phyloP scores from a whole-genome alignment of 2,329 filamentous ascomycete genomes.

The Allantophomopsis cytisporea region DNA sequence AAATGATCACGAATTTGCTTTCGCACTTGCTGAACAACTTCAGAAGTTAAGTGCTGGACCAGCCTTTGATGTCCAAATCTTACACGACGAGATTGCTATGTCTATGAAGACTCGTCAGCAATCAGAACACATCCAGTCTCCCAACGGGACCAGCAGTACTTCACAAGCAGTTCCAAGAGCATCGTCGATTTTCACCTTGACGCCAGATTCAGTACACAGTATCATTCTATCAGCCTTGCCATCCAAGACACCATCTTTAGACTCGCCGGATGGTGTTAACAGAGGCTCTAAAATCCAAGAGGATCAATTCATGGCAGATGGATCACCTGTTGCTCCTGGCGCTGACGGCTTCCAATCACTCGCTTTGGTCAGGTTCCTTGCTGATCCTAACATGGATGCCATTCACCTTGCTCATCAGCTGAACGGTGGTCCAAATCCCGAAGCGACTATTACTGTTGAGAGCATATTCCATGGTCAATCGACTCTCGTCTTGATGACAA shows the following conservation, averaged over 20 bases:
- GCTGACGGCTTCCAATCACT: too few species aligned
- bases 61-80: conserved; percentile 40
- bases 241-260: too few species aligned
- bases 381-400: too few species aligned
- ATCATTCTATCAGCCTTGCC: too few species aligned
- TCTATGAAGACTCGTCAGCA: conserved; percentile 21
- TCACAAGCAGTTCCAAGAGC: conserved; percentile 21
- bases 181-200: too few species aligned
- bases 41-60: conserved; percentile 34
- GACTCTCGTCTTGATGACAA: conserved; percentile 52
- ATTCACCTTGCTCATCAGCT: too few species aligned
- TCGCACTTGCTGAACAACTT: conserved; percentile 40
- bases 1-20: conserved; percentile 41
- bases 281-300: too few species aligned
- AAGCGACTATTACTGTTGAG: conserved; percentile 41
- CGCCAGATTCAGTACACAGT: too few species aligned
- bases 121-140: neutral
- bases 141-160: conserved; percentile 3
- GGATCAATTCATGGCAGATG: too few species aligned
- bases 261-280: too few species aligned
- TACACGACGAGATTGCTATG: conserved; percentile 39
- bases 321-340: too few species aligned
- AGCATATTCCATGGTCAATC: conserved; percentile 56
- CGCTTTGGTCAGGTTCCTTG: too few species aligned
- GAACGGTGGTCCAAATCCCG: conserved; percentile 19